A percentile compares a stretch with the other conserved stretches of the same genome.
These are phyloP conservation scores for Echinochloa phyllopogon DNA, from an alignment of 176 grass and related monocot species.

Conservation along the genomic window DNA sequence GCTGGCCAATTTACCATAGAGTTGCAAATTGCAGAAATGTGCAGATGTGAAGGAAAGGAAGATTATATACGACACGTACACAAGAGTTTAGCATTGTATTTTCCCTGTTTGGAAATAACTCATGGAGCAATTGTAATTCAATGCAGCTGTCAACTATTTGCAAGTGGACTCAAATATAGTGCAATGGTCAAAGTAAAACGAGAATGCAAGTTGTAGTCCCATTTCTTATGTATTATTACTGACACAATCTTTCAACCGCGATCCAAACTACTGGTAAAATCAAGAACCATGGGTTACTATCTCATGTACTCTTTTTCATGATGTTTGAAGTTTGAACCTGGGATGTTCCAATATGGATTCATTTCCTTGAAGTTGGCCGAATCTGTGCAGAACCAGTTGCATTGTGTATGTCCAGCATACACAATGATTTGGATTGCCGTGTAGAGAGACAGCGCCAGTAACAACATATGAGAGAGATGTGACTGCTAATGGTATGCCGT, in stretches of 20 bases:
- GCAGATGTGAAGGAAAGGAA: slow-evolving; percentile 5
- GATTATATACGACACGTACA: neutral
- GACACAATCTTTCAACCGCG: neutral
- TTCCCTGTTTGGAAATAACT: neutral
- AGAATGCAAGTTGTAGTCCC: neutral
- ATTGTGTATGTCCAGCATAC: neutral
- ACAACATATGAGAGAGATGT: no score
- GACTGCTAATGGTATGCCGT: no score
- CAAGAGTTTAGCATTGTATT: neutral
- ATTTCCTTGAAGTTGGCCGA: no score
- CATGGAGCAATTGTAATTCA: neutral
- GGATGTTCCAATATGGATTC: neutral
- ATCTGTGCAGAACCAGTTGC: no score
- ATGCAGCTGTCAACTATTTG: neutral
- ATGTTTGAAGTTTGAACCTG: neutral
- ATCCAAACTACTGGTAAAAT: neutral
- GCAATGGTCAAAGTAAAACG: slow-evolving; percentile 11
- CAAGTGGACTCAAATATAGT: slow-evolving; percentile 7
- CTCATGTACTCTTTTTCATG: neutral
- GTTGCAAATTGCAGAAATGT: slow-evolving; percentile 14
- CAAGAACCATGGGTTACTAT: neutral
- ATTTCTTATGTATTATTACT: neutral
- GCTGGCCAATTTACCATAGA: neutral
- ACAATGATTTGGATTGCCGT: neutral
- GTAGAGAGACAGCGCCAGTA: no score